Conservation (phyloP, 2,329 filamentous ascomycete species). For the Fusarium irregulare region DNA sequence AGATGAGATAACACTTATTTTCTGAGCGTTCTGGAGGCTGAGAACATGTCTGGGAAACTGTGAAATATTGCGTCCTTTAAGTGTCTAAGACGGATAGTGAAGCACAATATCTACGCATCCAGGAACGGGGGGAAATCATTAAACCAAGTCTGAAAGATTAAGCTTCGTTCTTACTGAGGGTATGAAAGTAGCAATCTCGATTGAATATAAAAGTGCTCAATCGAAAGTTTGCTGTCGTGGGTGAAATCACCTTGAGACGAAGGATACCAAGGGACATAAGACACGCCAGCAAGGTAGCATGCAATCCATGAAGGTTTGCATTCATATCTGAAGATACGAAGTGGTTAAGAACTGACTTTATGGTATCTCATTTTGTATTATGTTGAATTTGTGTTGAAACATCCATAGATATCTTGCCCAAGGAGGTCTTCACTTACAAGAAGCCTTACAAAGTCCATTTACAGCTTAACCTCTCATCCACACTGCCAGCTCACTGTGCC, state of each 20-base stretch:
- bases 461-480: neutral
- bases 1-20: neutral
- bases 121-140: neutral
- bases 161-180: neutral
- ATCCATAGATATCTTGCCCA: neutral
- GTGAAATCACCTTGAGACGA: neutral
- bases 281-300: neutral
- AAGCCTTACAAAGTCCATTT: neutral
- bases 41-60: neutral
- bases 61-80: neutral
- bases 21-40: neutral
- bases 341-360: rapidly evolving
- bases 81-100: neutral
- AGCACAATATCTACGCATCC: neutral
- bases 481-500: neutral
- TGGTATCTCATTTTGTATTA: neutral
- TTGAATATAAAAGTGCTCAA: neutral
- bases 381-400: neutral
- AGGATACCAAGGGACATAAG: neutral
- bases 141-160: neutral
- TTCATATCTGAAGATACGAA: neutral
- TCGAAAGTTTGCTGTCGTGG: neutral
- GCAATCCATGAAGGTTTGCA: neutral
- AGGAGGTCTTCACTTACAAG: neutral
- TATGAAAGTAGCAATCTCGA: neutral